Base-by-base conservation (phyloP, 495 filamentous ascomycete species). In the Penicillium lagena region DNA sequence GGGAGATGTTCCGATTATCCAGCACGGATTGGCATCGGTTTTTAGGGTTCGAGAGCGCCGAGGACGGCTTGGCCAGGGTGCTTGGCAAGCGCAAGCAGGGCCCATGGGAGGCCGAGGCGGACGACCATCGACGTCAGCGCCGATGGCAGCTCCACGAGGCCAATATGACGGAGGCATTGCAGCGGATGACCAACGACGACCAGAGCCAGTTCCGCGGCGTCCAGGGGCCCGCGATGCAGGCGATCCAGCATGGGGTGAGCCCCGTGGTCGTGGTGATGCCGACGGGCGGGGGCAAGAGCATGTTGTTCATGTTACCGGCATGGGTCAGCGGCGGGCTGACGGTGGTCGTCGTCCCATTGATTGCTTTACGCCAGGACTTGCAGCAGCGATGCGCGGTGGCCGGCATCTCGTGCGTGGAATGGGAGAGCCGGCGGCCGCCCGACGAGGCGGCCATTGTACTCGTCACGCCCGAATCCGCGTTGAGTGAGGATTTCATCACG, bases 221-320 rank as follows among this genome's bases (percentile, higher is more conserved):
- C 3, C 31, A 52, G 37, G 37, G 34, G 10, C 4, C 13, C 0
- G 37, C 45, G 2, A 35, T 47, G 6, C 8, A 34, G 33, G 38
- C 49, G 4, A 48, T 52, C 29, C 35, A 44, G 14, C 12, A 15
- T 9, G 44, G 40, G 0, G 7, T 36, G 29, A 48, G 35, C 35
- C 57, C 29, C 1, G 40, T 60, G 7, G 40, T 62, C 7, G 45
- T 39, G 1, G 38, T 59, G 4, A 62, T 60, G 28, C 43, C 42
- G 5, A 60, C 43, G 1, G 45, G 47, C 3, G 40, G 36, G 2
- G 45, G 48, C 0, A 62, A 62, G 45, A 57, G 53, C 37, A 30
- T 62, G 27, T 38, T 48, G 17, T 62, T 62, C 31, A 58, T 62
- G 36, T 46, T 62, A 15, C 54, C 44, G 22, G 46, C 35, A 27